Evolutionary conservation across 2,329 filamentous ascomycete genomes (phyloP).

Genomic region (Hypomyces rosellus): DNA sequence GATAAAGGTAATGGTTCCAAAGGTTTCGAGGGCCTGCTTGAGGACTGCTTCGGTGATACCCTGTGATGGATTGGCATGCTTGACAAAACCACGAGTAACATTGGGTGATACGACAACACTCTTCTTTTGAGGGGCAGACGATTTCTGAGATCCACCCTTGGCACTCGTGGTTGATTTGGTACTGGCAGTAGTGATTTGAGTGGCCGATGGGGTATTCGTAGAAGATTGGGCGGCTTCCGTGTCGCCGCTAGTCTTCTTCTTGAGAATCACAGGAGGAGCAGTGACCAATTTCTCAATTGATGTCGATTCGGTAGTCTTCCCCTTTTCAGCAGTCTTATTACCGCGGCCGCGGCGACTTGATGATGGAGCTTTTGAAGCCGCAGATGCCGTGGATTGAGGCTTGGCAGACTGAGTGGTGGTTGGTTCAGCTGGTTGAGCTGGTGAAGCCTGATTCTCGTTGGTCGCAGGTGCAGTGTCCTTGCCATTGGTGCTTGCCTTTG

Average conservation of each 20-base stretch:
- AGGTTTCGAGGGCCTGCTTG: constrained; percentile 64
- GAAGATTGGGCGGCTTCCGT: constrained; percentile 17
- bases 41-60: constrained; percentile 81
- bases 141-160: constrained; percentile 20
- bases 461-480: constrained; percentile 26
- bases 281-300: constrained; percentile 19
- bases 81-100: constrained; percentile 66
- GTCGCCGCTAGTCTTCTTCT: constrained; percentile 29
- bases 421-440: constrained; percentile 17
- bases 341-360: constrained; percentile 28
- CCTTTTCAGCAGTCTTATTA: constrained; percentile 34
- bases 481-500: constrained; percentile 31
- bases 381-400: constrained; percentile 15
- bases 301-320: constrained; percentile 29
- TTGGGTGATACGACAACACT: constrained; percentile 30
- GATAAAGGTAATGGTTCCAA: constrained; percentile 69
- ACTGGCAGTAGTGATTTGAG: constrained; percentile 18
- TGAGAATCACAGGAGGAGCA: constrained; percentile 34
- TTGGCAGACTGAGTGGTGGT: constrained; percentile 16
- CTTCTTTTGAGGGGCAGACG: constrained; percentile 23
- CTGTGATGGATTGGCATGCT: constrained; percentile 82
- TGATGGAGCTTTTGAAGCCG: constrained; percentile 22
- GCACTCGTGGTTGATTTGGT: constrained; percentile 10
- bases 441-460: constrained; percentile 7
- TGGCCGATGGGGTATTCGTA: constrained; percentile 13